phyloP scores from a whole-genome alignment of 1,284 basidiomycete genomes.

The Cystobasidium pallidum region DNA sequence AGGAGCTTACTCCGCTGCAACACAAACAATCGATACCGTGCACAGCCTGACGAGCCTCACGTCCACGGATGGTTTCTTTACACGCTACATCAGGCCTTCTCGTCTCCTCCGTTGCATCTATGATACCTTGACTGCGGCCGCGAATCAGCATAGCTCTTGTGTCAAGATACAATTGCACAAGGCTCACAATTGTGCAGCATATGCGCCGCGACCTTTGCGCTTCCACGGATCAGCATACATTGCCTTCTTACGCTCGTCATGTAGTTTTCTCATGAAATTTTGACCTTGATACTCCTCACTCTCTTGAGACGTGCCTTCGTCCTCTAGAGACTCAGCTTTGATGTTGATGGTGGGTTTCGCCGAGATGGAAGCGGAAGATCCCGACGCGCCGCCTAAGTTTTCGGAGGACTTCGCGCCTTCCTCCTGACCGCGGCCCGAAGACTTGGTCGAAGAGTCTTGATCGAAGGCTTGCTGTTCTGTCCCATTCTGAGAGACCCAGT shows the following conservation, averaged over 20 bases:
- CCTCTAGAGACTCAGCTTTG: neutral
- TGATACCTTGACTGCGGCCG: conserved; percentile 65
- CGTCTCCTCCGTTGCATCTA: conserved; percentile 66
- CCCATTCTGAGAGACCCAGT: neutral
- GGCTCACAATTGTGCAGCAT: conserved; percentile 30
- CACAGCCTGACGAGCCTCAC: conserved; percentile 68
- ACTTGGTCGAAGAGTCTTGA: too few species aligned
- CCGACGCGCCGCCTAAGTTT: neutral
- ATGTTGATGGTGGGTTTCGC: neutral
- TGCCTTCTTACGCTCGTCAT: conserved; percentile 41
- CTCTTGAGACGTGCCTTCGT: neutral
- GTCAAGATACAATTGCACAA: conserved; percentile 1
- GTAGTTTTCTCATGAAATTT: conserved; percentile 43
- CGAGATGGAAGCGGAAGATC: neutral
- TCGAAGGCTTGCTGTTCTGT: neutral
- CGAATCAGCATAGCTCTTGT: neutral
- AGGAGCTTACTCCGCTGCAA: conserved; percentile 70
- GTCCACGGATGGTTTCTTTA: conserved; percentile 74
- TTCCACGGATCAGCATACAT: conserved; percentile 16
- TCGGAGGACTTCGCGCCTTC: neutral
- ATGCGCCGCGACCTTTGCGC: conserved; percentile 35
- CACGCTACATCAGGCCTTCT: conserved; percentile 58
- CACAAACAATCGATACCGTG: conserved; percentile 80
- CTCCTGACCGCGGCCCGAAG: neutral
- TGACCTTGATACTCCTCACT: conserved; percentile 46